Percentiles rank a stretch among this genome's conserved stretches.
These are phyloP conservation scores for Neofusicoccum sp. DNA, from an alignment of 2,329 filamentous ascomycete genomes.

Conservation along the genomic window DNA sequence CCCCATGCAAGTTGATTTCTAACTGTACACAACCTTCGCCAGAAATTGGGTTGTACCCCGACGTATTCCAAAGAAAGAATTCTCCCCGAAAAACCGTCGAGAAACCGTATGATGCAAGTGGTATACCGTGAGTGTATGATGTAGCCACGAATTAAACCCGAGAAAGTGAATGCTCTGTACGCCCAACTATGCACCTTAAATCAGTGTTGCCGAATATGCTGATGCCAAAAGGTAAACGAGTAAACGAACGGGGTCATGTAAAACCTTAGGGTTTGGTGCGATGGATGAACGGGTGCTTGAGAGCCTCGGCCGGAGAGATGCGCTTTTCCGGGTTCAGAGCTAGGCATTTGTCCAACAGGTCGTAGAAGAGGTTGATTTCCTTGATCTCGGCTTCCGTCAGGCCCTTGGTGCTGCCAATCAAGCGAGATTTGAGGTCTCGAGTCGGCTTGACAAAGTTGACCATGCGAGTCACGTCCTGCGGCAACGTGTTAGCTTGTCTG, in stretches of 20 bases:
- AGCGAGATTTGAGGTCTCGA: conserved; percentile 71
- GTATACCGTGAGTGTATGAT: background rate
- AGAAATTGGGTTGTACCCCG: background rate
- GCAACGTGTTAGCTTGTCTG: conserved; percentile 11
- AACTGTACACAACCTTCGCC: background rate
- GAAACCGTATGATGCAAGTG: background rate
- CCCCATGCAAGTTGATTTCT: background rate
- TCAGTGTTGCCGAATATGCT: background rate
- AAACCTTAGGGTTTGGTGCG: conserved; percentile 6
- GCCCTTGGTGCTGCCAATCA: conserved; percentile 68
- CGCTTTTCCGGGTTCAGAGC: conserved; percentile 90
- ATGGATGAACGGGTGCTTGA: conserved; percentile 82
- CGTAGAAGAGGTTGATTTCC: conserved; percentile 79
- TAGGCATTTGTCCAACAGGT: conserved; percentile 84
- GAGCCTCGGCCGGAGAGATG: conserved; percentile 79
- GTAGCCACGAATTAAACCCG: background rate
- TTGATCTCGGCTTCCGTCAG: conserved; percentile 71
- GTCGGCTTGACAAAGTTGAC: conserved; percentile 66
- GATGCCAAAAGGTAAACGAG: background rate
- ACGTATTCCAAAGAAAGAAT: background rate
- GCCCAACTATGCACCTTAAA: background rate
- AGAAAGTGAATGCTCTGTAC: background rate
- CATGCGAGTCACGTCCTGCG: conserved; percentile 65
- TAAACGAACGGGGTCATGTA: background rate
- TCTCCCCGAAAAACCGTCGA: background rate